phyloP scores from a whole-genome alignment of 2,329 filamentous ascomycete species.

The Xylaria sp. region DNA sequence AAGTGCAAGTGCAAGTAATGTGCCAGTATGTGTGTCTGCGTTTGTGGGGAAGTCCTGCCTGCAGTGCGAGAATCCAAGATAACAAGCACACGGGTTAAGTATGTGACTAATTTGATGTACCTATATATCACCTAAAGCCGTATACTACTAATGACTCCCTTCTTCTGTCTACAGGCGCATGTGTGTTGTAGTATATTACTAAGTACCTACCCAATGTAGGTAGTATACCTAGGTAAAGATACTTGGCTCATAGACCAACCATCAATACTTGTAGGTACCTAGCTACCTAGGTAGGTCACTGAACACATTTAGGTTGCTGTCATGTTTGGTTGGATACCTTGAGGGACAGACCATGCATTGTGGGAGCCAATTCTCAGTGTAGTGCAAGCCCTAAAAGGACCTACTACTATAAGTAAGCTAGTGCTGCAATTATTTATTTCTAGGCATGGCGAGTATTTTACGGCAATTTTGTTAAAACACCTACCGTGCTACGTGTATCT shows the following conservation, averaged over 20 bases:
- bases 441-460: neutral
- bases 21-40: neutral
- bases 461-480: neutral
- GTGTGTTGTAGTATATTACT: no score
- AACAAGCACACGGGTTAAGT: no score
- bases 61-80: slow-evolving; percentile 4
- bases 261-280: no score
- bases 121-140: no score
- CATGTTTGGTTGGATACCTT: neutral
- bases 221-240: neutral
- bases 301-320: neutral
- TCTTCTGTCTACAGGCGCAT: no score
- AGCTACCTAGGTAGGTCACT: no score
- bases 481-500: slow-evolving; percentile 2
- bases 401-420: no score
- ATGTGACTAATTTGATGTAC: no score
- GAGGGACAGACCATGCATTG: neutral
- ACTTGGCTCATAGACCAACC: no score
- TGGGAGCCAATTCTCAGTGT: neutral
- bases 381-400: neutral
- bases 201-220: neutral
- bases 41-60: slow-evolving; percentile 35
- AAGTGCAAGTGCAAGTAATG: neutral
- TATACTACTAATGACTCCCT: neutral
- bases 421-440: neutral